phyloP scores from a whole-genome alignment of 108 stramenopile genomes.

The Cyclotella kingstonii region DNA sequence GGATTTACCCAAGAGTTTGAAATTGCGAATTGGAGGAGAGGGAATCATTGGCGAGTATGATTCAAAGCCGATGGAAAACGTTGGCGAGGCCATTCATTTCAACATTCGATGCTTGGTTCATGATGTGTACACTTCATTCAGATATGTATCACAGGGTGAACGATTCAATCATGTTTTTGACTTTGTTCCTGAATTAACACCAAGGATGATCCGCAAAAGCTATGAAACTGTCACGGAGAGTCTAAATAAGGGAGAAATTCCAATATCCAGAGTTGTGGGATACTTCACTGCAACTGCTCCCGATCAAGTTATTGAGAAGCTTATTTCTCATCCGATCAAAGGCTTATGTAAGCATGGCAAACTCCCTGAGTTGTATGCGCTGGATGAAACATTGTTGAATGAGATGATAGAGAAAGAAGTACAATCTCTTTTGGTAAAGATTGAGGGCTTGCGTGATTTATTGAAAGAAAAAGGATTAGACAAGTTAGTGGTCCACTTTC shows the following conservation, averaged over 20 bases:
- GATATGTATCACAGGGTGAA: conserved; percentile 15
- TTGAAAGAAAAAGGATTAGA: conserved; percentile 8
- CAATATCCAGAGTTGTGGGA: conserved; percentile 3
- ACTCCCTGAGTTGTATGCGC: conserved; percentile 2
- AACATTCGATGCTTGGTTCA: conserved; percentile 19
- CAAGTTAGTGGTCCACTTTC: conserved; percentile 7
- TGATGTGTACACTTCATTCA: conserved; percentile 20
- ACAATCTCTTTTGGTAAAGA: background rate
- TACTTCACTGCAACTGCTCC: conserved; percentile 16
- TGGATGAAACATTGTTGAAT: conserved; percentile 4
- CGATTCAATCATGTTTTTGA: conserved; percentile 23
- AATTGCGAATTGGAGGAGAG: background rate
- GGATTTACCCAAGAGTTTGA: background rate
- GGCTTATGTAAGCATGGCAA: conserved; percentile 1
- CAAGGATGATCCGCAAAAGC: conserved; percentile 15
- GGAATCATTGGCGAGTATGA: conserved; percentile 19
- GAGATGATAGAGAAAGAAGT: conserved; percentile 14
- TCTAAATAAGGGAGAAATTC: conserved; percentile 2
- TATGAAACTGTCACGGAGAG: conserved; percentile 12
- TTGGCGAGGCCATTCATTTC: conserved; percentile 14
- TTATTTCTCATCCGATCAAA: conserved; percentile 7
- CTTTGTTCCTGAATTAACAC: conserved; percentile 14
- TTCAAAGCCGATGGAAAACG: background rate
- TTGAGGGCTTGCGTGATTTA: background rate
- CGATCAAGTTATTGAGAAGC: conserved; percentile 8